Percentiles rank a stretch among this genome's conserved stretches.
These are phyloP conservation scores for Otatea glauca DNA, from an alignment of 176 grass and related monocot species.

Conservation along the genomic window DNA sequence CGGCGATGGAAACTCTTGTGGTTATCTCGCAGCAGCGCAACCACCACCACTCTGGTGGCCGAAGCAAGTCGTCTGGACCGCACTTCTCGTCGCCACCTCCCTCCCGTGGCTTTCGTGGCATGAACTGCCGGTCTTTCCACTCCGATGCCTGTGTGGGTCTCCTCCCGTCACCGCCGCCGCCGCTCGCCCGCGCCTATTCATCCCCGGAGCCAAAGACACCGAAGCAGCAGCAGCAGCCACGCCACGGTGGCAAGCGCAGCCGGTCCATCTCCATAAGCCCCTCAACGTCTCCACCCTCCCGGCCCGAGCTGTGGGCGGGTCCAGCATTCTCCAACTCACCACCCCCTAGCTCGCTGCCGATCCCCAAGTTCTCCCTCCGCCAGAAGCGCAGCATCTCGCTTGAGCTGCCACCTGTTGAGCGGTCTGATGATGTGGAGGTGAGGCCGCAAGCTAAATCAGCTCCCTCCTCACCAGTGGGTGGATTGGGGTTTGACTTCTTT, in stretches of 20 bases:
- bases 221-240: conserved; percentile 34
- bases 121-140: conserved; percentile 70
- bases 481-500: conserved; percentile 49
- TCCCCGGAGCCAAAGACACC: conserved; percentile 42
- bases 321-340: conserved; percentile 85
- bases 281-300: conserved; percentile 48
- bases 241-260: conserved; percentile 47
- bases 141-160: conserved; percentile 6
- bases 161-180: conserved; percentile 34
- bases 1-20: conserved; percentile 61
- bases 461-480: conserved; percentile 67
- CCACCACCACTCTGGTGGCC: conserved; percentile 44
- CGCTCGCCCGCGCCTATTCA: conserved; percentile 25
- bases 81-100: conserved; percentile 34
- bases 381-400: conserved; percentile 75
- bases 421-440: conserved; percentile 36
- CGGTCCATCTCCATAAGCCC: conserved; percentile 56
- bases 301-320: conserved; percentile 64
- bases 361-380: conserved; percentile 74
- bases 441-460: conserved; percentile 62
- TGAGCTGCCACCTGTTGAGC: conserved; percentile 52
- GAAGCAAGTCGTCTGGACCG: conserved; percentile 32
- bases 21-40: conserved; percentile 62
- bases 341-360: conserved; percentile 65
- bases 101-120: conserved; percentile 46